Percentiles rank a stretch among this genome's conserved stretches.
These are phyloP conservation scores for Fragilaria crotonensis DNA, from an alignment of 108 stramenopile genomes.

Conservation along the genomic window DNA sequence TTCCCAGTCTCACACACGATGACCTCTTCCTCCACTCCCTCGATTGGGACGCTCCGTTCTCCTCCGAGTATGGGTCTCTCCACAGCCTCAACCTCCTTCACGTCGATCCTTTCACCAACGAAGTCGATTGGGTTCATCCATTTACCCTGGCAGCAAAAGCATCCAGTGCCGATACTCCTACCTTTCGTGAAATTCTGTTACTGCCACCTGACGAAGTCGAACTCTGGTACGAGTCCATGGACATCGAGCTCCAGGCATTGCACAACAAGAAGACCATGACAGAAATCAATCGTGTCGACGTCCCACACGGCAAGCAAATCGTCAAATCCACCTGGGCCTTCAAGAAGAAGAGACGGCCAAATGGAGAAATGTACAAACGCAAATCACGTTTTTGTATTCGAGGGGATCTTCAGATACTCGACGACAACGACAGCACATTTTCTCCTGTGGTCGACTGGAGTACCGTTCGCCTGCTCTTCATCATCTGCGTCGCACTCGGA, in stretches of 20 bases:
- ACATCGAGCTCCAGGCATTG: too few relatives aligned
- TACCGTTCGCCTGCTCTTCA: not conserved
- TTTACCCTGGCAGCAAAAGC: not conserved
- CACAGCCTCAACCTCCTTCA: not conserved
- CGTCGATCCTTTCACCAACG: not conserved
- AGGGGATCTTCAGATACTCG: conserved; percentile 18
- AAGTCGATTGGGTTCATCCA: not conserved
- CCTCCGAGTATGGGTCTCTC: too few relatives aligned
- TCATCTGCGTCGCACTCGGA: not conserved
- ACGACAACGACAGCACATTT: too few relatives aligned
- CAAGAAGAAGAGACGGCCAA: conserved; percentile 16
- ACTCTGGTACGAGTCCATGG: too few relatives aligned
- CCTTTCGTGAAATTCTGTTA: not conserved
- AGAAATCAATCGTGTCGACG: too few relatives aligned
- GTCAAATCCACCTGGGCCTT: conserved; percentile 11
- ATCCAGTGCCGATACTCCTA: conserved; percentile 1
- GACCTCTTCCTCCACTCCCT: too few relatives aligned
- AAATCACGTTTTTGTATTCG: conserved; percentile 21
- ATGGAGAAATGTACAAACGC: conserved; percentile 17
- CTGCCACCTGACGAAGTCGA: too few relatives aligned
- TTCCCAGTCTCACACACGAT: too few relatives aligned
- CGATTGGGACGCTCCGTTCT: too few relatives aligned
- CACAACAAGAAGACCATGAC: too few relatives aligned
- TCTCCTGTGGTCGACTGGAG: not conserved
- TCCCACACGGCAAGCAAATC: conserved; percentile 1